Evolutionary conservation across 805 yeast species (phyloP).

Genomic region (Wickerhamomyces chambardii): DNA sequence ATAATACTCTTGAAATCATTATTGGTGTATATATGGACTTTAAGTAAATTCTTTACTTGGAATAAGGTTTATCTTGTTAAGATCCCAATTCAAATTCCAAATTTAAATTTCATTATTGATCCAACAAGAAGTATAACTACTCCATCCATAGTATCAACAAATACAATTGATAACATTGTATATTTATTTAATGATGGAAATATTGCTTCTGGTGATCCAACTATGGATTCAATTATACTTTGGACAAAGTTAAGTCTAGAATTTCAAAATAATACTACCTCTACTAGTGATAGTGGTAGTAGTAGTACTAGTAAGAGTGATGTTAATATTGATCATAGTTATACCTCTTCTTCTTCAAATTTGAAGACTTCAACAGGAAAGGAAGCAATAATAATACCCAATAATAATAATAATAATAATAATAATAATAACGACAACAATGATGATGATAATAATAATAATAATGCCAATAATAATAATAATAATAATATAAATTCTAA

Average conservation of each 20-base stretch:
- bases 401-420: no score
- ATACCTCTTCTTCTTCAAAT: no score
- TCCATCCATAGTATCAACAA: background rate
- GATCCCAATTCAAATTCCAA: background rate
- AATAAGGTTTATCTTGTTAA: background rate
- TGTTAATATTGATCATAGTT: no score
- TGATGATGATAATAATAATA: no score
- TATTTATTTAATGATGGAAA: conserved; percentile 1
- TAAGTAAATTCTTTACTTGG: background rate
- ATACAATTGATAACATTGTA: background rate
- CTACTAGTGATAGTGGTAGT: background rate
- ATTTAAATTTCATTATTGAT: background rate
- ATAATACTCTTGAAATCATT: background rate
- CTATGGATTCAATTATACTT: background rate
- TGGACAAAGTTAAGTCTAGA: conserved; percentile 1
- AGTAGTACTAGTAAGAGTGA: background rate
- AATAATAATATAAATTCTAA: no score
- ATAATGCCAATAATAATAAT: no score
- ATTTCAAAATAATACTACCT: no score
- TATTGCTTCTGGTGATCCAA: conserved; percentile 1
- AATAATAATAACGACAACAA: no score
- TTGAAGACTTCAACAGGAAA: no score
- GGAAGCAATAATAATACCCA: no score
- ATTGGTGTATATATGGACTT: background rate
- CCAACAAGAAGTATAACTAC: background rate